These are phyloP conservation scores for Kurtzmaniella cleridarum DNA, from an alignment of 805 yeast genomes.

Conservation along the genomic window DNA sequence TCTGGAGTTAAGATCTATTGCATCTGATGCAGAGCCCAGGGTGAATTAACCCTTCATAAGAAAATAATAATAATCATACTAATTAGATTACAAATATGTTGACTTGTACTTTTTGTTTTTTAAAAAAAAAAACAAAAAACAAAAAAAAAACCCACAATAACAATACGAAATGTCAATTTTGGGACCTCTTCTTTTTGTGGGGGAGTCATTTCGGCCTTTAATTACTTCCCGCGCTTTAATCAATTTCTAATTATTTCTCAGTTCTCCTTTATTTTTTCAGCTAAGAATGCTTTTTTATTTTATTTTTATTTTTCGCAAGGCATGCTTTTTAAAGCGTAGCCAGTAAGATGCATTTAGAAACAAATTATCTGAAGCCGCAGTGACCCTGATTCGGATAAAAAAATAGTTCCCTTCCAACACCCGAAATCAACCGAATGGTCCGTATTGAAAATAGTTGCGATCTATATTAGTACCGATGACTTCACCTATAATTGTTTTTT, in stretches of 20 bases:
- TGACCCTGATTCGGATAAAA: background rate
- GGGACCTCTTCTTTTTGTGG: background rate
- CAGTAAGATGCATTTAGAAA: background rate
- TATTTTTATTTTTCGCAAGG: background rate
- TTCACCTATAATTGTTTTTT: too few relatives aligned
- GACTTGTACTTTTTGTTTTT: too few relatives aligned
- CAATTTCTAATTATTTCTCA: background rate
- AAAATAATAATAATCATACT: too few relatives aligned
- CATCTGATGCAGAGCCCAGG: too few relatives aligned
- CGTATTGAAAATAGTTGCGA: background rate
- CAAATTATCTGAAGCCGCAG: background rate
- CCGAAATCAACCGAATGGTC: conserved; percentile 3
- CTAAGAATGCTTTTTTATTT: background rate
- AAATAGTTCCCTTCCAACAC: background rate
- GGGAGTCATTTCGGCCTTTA: background rate
- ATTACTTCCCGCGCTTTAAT: background rate
- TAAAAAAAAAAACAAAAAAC: too few relatives aligned
- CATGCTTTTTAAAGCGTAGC: background rate
- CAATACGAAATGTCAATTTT: background rate
- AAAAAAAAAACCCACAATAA: too few relatives aligned
- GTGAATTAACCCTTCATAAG: too few relatives aligned
- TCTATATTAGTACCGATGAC: too few relatives aligned
- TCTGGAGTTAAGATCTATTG: too few relatives aligned
- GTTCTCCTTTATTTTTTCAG: background rate
- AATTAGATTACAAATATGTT: too few relatives aligned